Base-by-base conservation (phyloP, 352 stramenopile genomes). In the Thraustochytrium sp. region DNA sequence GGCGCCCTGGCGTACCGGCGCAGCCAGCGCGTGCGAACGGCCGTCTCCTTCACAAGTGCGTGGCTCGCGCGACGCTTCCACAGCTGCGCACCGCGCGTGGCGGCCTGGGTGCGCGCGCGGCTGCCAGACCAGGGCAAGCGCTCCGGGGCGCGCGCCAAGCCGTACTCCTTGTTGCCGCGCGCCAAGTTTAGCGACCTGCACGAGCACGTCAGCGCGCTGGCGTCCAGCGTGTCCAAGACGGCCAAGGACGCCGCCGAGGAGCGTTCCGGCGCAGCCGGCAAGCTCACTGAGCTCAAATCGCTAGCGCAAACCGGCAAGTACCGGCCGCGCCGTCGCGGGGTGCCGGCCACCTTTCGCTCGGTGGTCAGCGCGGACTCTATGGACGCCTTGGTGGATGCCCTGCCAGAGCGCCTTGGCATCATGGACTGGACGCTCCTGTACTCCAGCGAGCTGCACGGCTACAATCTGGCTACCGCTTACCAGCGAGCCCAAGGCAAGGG, bases 371-470 rank as follows among this genome's bases (percentile, higher is more conserved):
- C 76, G 1, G 40, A 46, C 18, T 13, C 34, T 23, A 80, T 80
- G 68, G 40, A 68, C 21, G 23, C 31, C 21, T 9, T 80, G 0
- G 29, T 61, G 21, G 5, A 29, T 29, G 13, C 26, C 38, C 48
- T 80, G 26, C 68, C 68, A 8, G 31, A 46, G 4, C 68, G 68
- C 9, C 68, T 80, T 23, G 46, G 44, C 9, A 29, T 26, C 16
- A 80, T 36, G 26, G 37, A 80, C 38, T 80, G 68, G 68, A 16
- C 40, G 0, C 29, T 80, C 1, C 68, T 80, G 21, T 80, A 65
- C 68, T 23, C 68, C 8, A 80, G 48, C 37, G 68, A 80, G n/a
- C 11, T 80, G 18, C 68, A 80, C 53, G 68, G 68, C 13, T 80
- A 80, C 51, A 80, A 80, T 26, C 42, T 80, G 4, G n/a, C 34